Evolutionary conservation across 176 grass and related monocot genomes (phyloP).

Genomic region (Secale cereale): DNA sequence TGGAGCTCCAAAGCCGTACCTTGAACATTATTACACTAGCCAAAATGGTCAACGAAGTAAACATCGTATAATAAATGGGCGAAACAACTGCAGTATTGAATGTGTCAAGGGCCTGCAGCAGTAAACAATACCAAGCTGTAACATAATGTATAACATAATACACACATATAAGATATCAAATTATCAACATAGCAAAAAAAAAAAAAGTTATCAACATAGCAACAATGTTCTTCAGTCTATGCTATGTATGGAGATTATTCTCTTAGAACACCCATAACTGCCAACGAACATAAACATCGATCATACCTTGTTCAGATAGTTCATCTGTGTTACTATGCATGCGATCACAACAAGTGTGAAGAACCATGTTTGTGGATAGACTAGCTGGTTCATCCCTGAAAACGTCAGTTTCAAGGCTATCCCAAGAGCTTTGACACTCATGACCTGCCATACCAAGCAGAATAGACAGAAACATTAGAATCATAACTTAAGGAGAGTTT

Average conservation of each 20-base stretch:
- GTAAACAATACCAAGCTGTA: conserved; percentile 17
- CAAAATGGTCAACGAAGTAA: conserved; percentile 80
- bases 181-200: neutral
- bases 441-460: conserved; percentile 60
- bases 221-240: neutral
- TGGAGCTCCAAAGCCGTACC: conserved; percentile 34
- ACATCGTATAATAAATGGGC: conserved; percentile 82
- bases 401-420: conserved; percentile 96
- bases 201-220: too few species aligned
- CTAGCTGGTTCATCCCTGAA: conserved; percentile 92
- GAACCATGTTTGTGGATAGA: conserved; percentile 93
- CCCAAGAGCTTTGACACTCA: conserved; percentile 97
- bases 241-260: neutral
- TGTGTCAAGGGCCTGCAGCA: conserved; percentile 72
- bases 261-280: neutral
- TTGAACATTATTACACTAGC: conserved; percentile 91
- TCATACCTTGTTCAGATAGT: conserved; percentile 97
- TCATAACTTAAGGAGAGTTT: neutral
- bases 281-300: neutral
- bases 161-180: neutral
- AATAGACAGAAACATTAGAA: conserved; percentile 13
- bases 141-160: neutral
- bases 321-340: conserved; percentile 92
- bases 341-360: conserved; percentile 73
- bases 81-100: conserved; percentile 86